Evolutionary conservation across 345 rosid species (phyloP), one percentile per base, ranked within the genome.

Genomic region (Streptanthus diversifolius): DNA sequence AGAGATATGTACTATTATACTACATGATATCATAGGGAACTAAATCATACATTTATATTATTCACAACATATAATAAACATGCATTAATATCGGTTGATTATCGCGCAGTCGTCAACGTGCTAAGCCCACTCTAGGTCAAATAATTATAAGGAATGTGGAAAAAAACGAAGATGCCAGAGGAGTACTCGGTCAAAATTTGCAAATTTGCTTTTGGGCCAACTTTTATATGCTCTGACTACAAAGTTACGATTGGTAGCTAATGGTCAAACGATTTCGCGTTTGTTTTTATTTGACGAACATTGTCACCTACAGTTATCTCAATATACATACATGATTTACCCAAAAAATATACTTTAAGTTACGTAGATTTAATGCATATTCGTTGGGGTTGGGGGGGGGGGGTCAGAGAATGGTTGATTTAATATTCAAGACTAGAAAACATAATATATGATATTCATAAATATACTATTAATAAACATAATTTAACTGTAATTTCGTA

Each of bases 181-280:
- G 5, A 73, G 30, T 72, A 24, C 57, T 25, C 7, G 58, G 72
- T 74, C 78, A 74, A 66, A 30, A 17, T 47, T 36, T 47, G 3
- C 3, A 36, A 13, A 24, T 44, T 8, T 73, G 59, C 66, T 57
- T 74, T 36, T 66, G 60, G 53, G 53, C 66, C 60, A 56, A 56
- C 77, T 47, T 35, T 49, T 6, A 44, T 44, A 35, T 33, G 71
- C 30, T 44, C 48, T 65, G 15, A 33, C 71, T 40, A 13, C 32
- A 59, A 67, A 66, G 32, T 39, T 49, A 55, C 59, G 9, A 52
- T 0, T 52, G 18, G 14, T 21, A 10, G 44, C 8, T 0, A 5
- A 11, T 25, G 52, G 68, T 71, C 68, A 59, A 70, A 70, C 14
- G n/a, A 3, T 43, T 7, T 7, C 13, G 32, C 13, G 10, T 30